Evolutionary conservation across 306 rosid species (phyloP).

Genomic region (Psophocarpus tetragonolobus): DNA sequence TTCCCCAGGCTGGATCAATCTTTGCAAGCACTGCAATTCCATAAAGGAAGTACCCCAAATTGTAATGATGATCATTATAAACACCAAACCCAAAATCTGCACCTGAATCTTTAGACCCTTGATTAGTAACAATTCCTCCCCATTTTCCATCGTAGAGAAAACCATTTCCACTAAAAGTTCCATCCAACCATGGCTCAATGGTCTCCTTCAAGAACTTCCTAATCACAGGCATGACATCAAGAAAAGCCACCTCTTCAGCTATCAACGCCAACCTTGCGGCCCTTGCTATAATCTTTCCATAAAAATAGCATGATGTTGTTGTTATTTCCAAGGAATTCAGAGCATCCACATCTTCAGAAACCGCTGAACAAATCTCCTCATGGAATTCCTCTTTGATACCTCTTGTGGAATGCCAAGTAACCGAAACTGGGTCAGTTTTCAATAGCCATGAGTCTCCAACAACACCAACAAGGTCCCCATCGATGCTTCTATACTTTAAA

Average conservation of each 20-base stretch:
- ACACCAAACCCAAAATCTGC: slow-evolving; percentile 88
- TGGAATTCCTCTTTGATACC: slow-evolving; percentile 57
- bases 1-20: slow-evolving; percentile 83
- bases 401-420: slow-evolving; percentile 74
- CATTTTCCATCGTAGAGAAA: slow-evolving; percentile 70
- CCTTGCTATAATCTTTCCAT: slow-evolving; percentile 71
- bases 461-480: slow-evolving; percentile 87
- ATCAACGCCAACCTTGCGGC: slow-evolving; percentile 87
- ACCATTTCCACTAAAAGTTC: slow-evolving; percentile 73
- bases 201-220: slow-evolving; percentile 59
- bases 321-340: slow-evolving; percentile 40
- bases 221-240: slow-evolving; percentile 51
- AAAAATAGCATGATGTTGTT: slow-evolving; percentile 64
- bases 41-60: slow-evolving; percentile 76
- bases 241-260: slow-evolving; percentile 72
- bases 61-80: slow-evolving; percentile 79
- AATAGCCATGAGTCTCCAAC: slow-evolving; percentile 82
- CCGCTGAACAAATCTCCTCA: slow-evolving; percentile 59
- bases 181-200: slow-evolving; percentile 84
- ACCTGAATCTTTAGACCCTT: slow-evolving; percentile 59
- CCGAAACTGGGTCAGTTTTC: slow-evolving; percentile 59
- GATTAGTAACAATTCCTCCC: slow-evolving; percentile 83
- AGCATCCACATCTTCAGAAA: slow-evolving; percentile 58
- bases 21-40: slow-evolving; percentile 84
- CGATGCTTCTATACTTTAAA: slow-evolving; percentile 73